phyloP scores from a whole-genome alignment of 2,329 filamentous ascomycete species.

The Diaporthe citri region DNA sequence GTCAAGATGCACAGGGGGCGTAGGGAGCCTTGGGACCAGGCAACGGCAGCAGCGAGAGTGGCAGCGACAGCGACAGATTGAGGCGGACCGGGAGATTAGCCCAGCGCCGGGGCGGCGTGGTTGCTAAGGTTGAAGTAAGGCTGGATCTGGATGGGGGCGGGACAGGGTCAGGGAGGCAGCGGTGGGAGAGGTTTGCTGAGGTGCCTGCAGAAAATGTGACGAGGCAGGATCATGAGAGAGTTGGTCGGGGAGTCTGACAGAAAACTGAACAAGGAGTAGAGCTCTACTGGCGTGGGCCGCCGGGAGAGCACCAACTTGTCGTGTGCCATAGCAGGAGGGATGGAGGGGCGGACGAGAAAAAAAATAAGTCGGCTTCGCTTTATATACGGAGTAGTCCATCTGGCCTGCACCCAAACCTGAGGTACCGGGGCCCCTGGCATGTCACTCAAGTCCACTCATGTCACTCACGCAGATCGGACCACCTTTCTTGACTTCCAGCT shows the following conservation, averaged over 20 bases:
- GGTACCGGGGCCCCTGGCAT: constrained; percentile 37
- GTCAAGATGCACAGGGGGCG: not conserved
- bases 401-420: constrained; percentile 33
- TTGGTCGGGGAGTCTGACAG: constrained; percentile 25
- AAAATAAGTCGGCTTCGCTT: constrained; percentile 54
- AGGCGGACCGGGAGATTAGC: constrained; percentile 3
- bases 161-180: constrained; percentile 24
- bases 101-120: constrained; percentile 27
- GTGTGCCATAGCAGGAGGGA: constrained; percentile 56
- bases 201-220: constrained; percentile 22
- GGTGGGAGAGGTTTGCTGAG: constrained; percentile 16
- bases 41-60: not conserved
- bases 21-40: not conserved
- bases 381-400: constrained; percentile 50
- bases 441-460: constrained; percentile 25
- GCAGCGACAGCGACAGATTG: not conserved
- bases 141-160: constrained; percentile 7
- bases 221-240: constrained; percentile 19
- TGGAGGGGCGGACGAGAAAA: constrained; percentile 48
- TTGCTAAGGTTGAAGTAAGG: constrained; percentile 20
- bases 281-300: constrained; percentile 54
- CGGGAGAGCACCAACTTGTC: constrained; percentile 51
- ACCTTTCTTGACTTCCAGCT: constrained; percentile 5
- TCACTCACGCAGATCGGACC: constrained; percentile 24
- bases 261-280: constrained; percentile 41